Base-by-base conservation (phyloP, 2,329 filamentous ascomycete species). In the Furcasterigmium furcatum region DNA sequence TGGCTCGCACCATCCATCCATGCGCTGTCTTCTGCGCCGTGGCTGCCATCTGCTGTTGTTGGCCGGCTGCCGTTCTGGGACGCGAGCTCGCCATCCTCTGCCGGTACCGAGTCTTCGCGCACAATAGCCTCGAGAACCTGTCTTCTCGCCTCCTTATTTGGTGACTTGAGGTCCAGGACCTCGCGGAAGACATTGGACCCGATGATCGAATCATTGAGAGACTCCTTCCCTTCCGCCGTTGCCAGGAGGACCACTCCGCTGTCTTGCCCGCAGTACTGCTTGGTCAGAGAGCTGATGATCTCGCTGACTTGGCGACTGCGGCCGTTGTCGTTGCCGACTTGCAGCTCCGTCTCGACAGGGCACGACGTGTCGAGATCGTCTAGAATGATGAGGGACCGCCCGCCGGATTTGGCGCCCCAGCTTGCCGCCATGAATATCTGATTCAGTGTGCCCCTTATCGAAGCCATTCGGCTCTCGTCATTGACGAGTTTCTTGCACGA, bases 361-460 rank as follows among this genome's bases (percentile, higher is more conserved):
- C 92, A 97, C 2, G 99, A 74, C 58, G 89, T 90, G 65, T 99
- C 94, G 7, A 99, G 70, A 58, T 99, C 94, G 59, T 99, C 94
- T 2, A 99, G 73, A 41, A 99, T 82, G 18, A 99, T 88, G 3
- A 97, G 63, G 0, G 91, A 81, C 51, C 82, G 85, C 5, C 94
- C 94, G 19, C 91, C 91, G 1, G 94, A 76, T 48, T 92, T 80
- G 29, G 92, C 89, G 30, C 89, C 91, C 94, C 94, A 99, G 35
- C 88, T 86, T 4, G 94, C 94, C 18, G 82, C 79, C 74, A 94
- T 90, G 62, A 99, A 97, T 2, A 95, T 67, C 14, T 90, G 81
- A 42, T 81, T 85, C 5, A 99, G 68, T 0, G 84, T 94, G 58
- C 97, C 92, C 59, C 95, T 96, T 66, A 99, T 89, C 0, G 87